Base-by-base conservation (phyloP, 106 monocot genomes). In the Dendrobium chrysotoxum region DNA sequence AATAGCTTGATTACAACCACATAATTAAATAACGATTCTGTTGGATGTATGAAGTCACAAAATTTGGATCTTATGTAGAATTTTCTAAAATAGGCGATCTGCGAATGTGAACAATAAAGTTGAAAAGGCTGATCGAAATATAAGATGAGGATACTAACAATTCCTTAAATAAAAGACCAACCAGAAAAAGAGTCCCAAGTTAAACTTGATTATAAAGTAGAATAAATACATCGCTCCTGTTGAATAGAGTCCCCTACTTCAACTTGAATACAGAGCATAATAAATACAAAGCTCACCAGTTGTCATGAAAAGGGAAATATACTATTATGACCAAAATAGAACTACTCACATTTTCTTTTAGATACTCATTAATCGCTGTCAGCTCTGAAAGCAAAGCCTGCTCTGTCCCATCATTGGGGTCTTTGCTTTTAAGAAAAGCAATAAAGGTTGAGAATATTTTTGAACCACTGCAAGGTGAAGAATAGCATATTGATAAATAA, bases 361-460 rank as follows among this genome's bases (percentile, higher is more conserved):
- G 46, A 58, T 95, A 90, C 42, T 84, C 88, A 87, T 95, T 78
- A 76, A 95, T 87, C 13, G 84, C 76, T 44, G 85, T 85, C 75
- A 95, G 47, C 79, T 95, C 94, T 28, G 35, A 58, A 54, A 95
- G 46, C 55, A 95, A 81, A 40, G 88, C 92, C 42, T 88, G 80
- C 65, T 92, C 92, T 66, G 86, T 92, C 79, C 92, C 94, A 85
- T 95, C 94, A 80, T 76, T 86, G 42, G 90, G 77, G 74, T 95
- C 92, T 80, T 95, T 90, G 88, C 88, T 92, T 86, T 88, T 90
- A 31, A 92, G 85, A 55, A 90, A 95, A 66, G 82, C 86, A 44
- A 92, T 82, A 75, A 95, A 95, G 44, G 85, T 81, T 54, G 91
- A 77, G 71, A 95, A 95, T 50, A 92, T 90, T 85, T 88, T 92